phyloP scores from a whole-genome alignment of 2,329 filamentous ascomycete genomes.

The Thielaviopsis cerberus region DNA sequence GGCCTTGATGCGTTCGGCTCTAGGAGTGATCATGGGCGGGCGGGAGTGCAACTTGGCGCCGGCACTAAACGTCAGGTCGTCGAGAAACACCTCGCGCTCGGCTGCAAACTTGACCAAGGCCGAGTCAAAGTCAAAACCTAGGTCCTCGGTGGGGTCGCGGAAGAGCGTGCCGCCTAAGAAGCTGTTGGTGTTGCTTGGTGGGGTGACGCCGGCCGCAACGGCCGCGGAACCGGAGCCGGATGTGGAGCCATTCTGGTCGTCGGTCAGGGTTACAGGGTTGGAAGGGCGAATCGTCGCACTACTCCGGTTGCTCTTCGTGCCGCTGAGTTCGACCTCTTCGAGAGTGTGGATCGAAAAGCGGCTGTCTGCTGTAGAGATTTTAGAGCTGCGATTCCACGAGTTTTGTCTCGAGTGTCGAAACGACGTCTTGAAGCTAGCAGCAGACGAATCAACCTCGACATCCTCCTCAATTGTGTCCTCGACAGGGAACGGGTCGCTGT shows the following conservation, averaged over 20 bases:
- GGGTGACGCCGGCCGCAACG: slow-evolving; percentile 8
- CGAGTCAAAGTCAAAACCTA: slow-evolving; percentile 80
- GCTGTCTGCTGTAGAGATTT: slow-evolving; percentile 27
- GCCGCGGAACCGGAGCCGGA: slow-evolving; percentile 12
- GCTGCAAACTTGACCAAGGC: slow-evolving; percentile 85
- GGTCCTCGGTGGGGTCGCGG: slow-evolving; percentile 15
- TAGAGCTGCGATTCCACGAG: slow-evolving; percentile 40
- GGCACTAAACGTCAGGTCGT: slow-evolving; percentile 76
- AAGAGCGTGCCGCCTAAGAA: slow-evolving; percentile 22
- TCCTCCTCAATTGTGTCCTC: slow-evolving; percentile 45
- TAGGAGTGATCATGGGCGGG: slow-evolving; percentile 56
- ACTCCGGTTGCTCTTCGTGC: slow-evolving; percentile 43
- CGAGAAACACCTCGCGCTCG: slow-evolving; percentile 84
- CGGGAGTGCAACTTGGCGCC: slow-evolving; percentile 56
- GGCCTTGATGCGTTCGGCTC: slow-evolving; percentile 62
- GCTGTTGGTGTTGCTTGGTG: slow-evolving; percentile 13
- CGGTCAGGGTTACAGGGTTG: slow-evolving; percentile 14
- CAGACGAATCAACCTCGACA: slow-evolving; percentile 26
- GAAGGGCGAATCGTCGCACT: slow-evolving; percentile 42
- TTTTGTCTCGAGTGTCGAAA: slow-evolving; percentile 43
- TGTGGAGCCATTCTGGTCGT: slow-evolving; percentile 14
- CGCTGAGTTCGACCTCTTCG: slow-evolving; percentile 37
- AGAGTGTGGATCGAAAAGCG: slow-evolving; percentile 35
- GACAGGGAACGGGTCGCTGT: slow-evolving; percentile 32
- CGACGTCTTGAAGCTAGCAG: slow-evolving; percentile 19